A percentile compares a stretch with the other conserved stretches of the same genome.
These are phyloP conservation scores for Neoarthrinium moseri DNA, from an alignment of 2,329 filamentous ascomycete species.

Conservation along the genomic window DNA sequence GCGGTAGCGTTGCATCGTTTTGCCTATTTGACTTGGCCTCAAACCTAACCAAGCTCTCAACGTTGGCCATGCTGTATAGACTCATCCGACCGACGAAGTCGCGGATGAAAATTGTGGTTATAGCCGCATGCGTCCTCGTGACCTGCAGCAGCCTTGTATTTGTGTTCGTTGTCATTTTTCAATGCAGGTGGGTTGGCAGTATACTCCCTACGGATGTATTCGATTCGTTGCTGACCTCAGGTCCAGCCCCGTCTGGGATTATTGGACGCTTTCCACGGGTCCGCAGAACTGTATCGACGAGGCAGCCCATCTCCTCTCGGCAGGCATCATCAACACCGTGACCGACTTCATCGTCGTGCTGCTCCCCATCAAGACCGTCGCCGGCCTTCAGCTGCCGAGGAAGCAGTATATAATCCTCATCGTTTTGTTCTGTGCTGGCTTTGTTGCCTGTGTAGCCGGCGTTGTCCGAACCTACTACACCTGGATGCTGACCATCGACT, in stretches of 20 bases:
- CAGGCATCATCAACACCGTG: conserved; percentile 56
- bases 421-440: conserved; percentile 45
- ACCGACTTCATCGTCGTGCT: conserved; percentile 53
- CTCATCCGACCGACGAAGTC: conserved; percentile 24
- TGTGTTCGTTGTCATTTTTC: conserved; percentile 29
- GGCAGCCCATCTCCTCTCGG: conserved; percentile 46
- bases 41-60: conserved; percentile 34
- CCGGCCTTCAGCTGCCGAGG: conserved; percentile 40
- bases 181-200: conserved; percentile 25
- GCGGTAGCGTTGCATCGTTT: conserved; percentile 23
- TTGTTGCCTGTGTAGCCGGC: conserved; percentile 36
- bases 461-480: conserved; percentile 32
- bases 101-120: conserved; percentile 23
- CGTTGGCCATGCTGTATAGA: conserved; percentile 30
- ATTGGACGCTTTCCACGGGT: conserved; percentile 31
- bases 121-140: conserved; percentile 21
- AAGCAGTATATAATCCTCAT: conserved; percentile 43
- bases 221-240: no score
- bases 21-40: conserved; percentile 30
- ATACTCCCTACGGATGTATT: neutral
- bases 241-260: conserved; percentile 30
- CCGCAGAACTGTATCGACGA: conserved; percentile 43
- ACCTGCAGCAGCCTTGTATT: conserved; percentile 24
- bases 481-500: conserved; percentile 21
- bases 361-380: conserved; percentile 45